Percentiles rank a stretch among this genome's conserved stretches.
Evolutionary conservation across 1,139 yeast genomes (phyloP).

Genomic region (Torulaspora pretoriensis): DNA sequence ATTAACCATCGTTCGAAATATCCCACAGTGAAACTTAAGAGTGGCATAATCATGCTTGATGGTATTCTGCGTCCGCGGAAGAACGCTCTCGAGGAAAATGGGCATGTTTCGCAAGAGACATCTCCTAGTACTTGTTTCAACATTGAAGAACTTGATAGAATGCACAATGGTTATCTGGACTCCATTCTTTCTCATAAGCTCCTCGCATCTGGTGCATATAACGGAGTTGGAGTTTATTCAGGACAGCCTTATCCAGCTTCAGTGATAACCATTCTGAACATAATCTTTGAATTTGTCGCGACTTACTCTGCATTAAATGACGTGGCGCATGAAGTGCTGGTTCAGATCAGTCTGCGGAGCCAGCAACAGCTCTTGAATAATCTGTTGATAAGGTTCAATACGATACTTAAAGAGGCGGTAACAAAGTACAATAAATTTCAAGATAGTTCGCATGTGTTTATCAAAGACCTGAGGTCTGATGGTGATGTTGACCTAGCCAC

Average conservation of each 20-base stretch:
- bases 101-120: not conserved
- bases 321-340: constrained; percentile 27
- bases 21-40: constrained; percentile 14
- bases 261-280: constrained; percentile 24
- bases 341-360: constrained; percentile 29
- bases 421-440: constrained; percentile 23
- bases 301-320: constrained; percentile 26
- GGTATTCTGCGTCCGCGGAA: constrained; percentile 25
- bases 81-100: constrained; percentile 3
- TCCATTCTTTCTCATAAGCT: constrained; percentile 28
- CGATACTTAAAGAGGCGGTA: constrained; percentile 19
- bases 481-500: constrained; percentile 27
- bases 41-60: constrained; percentile 21
- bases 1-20: constrained; percentile 1
- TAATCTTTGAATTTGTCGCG: constrained; percentile 25
- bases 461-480: constrained; percentile 30
- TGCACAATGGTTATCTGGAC: constrained; percentile 26
- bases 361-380: constrained; percentile 20
- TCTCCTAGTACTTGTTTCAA: constrained; percentile 8
- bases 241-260: constrained; percentile 31
- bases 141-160: constrained; percentile 28
- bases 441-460: constrained; percentile 20
- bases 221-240: constrained; percentile 24
- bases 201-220: constrained; percentile 21
- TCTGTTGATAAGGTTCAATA: constrained; percentile 22